phyloP scores from a whole-genome alignment of 805 yeast species.

The Candida ipomoeae region DNA sequence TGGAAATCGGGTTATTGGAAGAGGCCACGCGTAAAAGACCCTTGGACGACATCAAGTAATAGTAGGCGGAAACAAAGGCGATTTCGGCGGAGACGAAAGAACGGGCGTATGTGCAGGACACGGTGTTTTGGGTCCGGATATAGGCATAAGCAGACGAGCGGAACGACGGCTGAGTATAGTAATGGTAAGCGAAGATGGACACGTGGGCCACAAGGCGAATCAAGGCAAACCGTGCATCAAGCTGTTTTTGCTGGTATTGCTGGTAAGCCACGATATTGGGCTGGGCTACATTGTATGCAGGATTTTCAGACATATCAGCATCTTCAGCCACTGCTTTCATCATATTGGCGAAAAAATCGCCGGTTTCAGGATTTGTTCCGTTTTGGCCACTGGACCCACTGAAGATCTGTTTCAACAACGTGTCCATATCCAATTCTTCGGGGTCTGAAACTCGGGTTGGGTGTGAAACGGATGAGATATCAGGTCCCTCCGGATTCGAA shows the following conservation, averaged over 20 bases:
- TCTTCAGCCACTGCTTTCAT: constrained; percentile 26
- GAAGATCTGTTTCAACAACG: constrained; percentile 30
- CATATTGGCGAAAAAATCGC: constrained; percentile 25
- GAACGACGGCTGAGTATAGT: constrained; percentile 19
- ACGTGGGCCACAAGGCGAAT: constrained; percentile 25
- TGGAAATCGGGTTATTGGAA: constrained; percentile 26
- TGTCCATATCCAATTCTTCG: constrained; percentile 28
- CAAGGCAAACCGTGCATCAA: constrained; percentile 31
- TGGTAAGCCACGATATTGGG: constrained; percentile 27
- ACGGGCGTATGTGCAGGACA: constrained; percentile 21
- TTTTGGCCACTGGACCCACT: constrained; percentile 16
- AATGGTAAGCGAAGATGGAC: constrained; percentile 36
- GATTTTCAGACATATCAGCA: constrained; percentile 16
- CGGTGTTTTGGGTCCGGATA: constrained; percentile 20
- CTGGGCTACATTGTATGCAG: constrained; percentile 20
- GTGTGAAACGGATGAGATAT: constrained; percentile 23
- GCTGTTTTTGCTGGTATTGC: constrained; percentile 28
- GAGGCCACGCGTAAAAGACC: constrained; percentile 23
- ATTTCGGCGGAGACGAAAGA: constrained; percentile 31
- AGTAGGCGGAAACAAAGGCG: constrained; percentile 32
- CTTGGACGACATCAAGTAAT: constrained; percentile 23
- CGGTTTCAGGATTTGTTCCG: neutral
- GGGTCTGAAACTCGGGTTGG: constrained; percentile 1
- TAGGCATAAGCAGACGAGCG: constrained; percentile 24
- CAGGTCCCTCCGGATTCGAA: constrained; percentile 32